A percentile compares a stretch with the other conserved stretches of the same genome.
phyloP scores from a whole-genome alignment of 805 yeast species.

The Pachysolen tannophilus region DNA sequence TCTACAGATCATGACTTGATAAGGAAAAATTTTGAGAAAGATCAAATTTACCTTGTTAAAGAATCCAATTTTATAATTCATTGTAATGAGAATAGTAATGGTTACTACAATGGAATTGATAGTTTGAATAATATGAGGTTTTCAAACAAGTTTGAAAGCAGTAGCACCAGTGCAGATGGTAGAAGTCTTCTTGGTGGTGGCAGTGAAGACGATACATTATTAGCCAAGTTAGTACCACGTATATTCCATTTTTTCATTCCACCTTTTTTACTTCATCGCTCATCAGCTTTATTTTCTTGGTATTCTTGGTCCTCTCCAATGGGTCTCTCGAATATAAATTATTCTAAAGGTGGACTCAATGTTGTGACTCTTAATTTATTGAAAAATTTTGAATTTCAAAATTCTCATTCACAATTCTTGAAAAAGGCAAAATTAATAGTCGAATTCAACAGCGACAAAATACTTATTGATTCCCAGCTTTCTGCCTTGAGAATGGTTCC shows the following conservation, averaged over 20 bases:
- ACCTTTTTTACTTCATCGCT: neutral
- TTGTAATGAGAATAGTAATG: neutral
- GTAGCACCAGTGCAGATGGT: no score
- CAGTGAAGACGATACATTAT: no score
- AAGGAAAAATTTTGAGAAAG: neutral
- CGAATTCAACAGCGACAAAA: slow-evolving; percentile 1
- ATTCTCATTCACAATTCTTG: neutral
- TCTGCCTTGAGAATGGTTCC: neutral
- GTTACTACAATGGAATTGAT: neutral
- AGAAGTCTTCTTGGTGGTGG: no score
- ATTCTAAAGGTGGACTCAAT: neutral
- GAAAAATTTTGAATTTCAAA: neutral
- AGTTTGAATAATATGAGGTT: no score
- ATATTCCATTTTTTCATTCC: neutral
- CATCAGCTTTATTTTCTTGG: neutral
- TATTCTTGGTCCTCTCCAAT: no score
- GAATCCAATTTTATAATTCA: neutral
- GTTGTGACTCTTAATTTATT: neutral
- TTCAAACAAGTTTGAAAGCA: no score
- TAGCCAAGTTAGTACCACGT: neutral
- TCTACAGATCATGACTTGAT: neutral
- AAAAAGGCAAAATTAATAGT: neutral
- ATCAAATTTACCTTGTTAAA: neutral
- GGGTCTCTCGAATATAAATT: neutral
- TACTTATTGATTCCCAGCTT: neutral